A percentile compares a stretch with the other conserved stretches of the same genome.
Evolutionary conservation across 352 stramenopile species (phyloP).

Genomic region (Blastocystis sp.): DNA sequence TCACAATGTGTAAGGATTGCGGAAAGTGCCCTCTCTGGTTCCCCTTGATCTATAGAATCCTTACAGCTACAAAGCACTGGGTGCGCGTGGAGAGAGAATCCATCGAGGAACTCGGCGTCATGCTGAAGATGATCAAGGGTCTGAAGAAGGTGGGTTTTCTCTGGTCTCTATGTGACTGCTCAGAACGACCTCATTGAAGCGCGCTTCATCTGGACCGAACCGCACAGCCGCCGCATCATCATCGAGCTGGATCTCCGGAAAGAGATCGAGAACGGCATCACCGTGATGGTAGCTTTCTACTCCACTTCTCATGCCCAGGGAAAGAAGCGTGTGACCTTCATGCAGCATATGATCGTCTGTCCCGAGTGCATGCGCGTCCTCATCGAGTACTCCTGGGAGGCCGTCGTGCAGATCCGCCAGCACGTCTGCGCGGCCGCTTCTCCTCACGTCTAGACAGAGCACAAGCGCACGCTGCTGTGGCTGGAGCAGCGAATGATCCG

Average conservation of each 20-base stretch:
- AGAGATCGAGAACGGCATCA: constrained; percentile 76
- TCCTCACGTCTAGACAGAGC: constrained; percentile 80
- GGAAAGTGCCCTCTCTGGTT: constrained; percentile 74
- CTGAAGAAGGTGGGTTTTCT: constrained; percentile 73
- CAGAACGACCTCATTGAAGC: constrained; percentile 88
- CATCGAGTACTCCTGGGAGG: constrained; percentile 36
- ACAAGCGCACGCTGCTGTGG: constrained; percentile 99
- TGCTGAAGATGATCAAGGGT: constrained; percentile 87
- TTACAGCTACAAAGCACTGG: constrained; percentile 77
- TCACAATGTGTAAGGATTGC: constrained; percentile 95
- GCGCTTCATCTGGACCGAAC: constrained; percentile 98
- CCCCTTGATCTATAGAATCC: neutral
- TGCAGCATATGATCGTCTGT: constrained; percentile 24
- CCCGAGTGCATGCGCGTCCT: constrained; percentile 18
- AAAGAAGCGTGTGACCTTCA: constrained; percentile 23
- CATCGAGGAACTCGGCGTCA: constrained; percentile 93
- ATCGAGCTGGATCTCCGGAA: constrained; percentile 96
- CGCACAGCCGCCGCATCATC: constrained; percentile 95
- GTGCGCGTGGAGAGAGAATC: constrained; percentile 91
- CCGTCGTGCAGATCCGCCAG: constrained; percentile 35
- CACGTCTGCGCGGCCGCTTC: neutral
- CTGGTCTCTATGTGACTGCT: neutral
- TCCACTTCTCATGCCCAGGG: neutral
- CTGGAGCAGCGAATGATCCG: constrained; percentile 99
- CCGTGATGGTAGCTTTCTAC: constrained; percentile 28